Conservation (phyloP, 73 alveolate genomes). For the Blepharisma japonicum region DNA sequence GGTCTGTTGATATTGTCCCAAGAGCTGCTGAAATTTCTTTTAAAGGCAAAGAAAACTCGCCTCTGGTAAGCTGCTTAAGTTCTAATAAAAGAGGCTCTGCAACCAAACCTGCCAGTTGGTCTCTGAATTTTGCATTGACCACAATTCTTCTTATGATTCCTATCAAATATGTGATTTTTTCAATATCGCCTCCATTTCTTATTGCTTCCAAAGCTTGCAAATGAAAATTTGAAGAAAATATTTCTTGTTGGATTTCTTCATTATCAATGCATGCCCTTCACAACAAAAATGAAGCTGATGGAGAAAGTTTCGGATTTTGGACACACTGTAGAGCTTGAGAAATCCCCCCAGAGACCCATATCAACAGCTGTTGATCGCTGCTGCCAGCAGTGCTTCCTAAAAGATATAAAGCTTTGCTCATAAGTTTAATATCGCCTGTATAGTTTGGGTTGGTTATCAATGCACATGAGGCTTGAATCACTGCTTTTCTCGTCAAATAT, state of each 20-base stretch:
- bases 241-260: not conserved
- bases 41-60: not conserved
- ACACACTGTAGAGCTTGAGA: not conserved
- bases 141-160: conserved; percentile 19
- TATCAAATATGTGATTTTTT: not conserved
- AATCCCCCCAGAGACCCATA: conserved; percentile 21
- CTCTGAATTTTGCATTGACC: not conserved
- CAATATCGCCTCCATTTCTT: not conserved
- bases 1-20: not conserved
- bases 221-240: not conserved
- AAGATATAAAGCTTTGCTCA: not conserved
- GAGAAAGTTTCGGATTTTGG: not conserved
- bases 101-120: not conserved
- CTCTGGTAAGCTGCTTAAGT: conserved; percentile 9
- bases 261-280: not conserved
- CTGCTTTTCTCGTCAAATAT: conserved; percentile 1
- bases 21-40: conserved; percentile 21
- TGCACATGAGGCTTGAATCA: not conserved
- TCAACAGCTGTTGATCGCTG: conserved; percentile 3
- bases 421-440: not conserved
- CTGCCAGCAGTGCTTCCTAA: conserved; percentile 19
- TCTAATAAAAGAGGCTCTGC: not conserved
- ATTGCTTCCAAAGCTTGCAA: not conserved
- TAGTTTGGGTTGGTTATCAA: not conserved
- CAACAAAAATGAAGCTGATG: not conserved